phyloP scores from a whole-genome alignment of 1,284 basidiomycete species.

The Xerocomus minutiporus region DNA sequence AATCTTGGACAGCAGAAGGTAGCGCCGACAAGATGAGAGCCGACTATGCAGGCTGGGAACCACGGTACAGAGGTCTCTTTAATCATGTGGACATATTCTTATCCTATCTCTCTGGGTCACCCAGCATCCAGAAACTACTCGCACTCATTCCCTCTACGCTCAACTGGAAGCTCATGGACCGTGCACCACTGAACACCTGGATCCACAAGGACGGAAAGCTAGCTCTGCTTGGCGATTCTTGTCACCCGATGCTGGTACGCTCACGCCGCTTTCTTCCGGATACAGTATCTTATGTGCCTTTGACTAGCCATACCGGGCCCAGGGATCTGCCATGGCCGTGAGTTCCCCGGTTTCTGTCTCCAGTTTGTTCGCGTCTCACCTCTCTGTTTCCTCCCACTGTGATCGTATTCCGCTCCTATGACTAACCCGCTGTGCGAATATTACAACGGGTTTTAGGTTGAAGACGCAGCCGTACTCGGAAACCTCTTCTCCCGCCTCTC shows the following conservation, averaged over 20 bases:
- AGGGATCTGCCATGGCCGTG: constrained; percentile 64
- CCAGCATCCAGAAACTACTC: constrained; percentile 48
- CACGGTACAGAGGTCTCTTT: constrained; percentile 32
- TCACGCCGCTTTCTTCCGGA: background rate
- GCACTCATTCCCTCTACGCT: constrained; percentile 43
- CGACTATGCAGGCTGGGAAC: constrained; percentile 47
- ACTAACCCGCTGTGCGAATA: background rate
- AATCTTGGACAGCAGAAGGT: constrained; percentile 40
- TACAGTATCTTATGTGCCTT: background rate
- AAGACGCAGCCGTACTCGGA: constrained; percentile 62
- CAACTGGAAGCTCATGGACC: constrained; percentile 51
- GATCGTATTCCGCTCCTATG: background rate
- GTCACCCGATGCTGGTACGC: constrained; percentile 63
- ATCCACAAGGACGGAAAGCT: constrained; percentile 45
- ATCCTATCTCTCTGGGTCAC: constrained; percentile 9
- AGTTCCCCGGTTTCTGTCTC: constrained; percentile 15
- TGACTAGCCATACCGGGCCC: constrained; percentile 59
- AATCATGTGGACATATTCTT: constrained; percentile 1
- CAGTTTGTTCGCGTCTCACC: background rate
- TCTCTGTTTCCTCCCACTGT: background rate
- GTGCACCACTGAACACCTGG: constrained; percentile 45
- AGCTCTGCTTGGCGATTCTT: constrained; percentile 52
- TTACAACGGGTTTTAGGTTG: constrained; percentile 38
- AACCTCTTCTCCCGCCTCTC: constrained; percentile 50
- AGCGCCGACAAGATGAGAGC: constrained; percentile 41